Conservation (phyloP, 148 eudicot species). For the Amaranthus cruentus region DNA sequence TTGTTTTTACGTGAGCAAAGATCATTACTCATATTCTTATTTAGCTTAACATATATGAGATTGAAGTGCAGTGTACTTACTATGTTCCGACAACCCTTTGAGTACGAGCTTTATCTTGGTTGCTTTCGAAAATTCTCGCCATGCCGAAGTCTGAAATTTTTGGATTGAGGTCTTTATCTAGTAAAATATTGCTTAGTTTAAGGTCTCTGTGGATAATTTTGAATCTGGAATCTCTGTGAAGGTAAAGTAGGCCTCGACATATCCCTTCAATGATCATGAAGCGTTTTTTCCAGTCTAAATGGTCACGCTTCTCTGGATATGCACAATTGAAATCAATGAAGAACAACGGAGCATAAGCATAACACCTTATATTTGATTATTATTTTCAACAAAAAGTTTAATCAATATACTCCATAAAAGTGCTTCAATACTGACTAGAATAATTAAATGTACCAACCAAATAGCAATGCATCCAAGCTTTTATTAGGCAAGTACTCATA, state of each 20-base stretch:
- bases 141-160: conserved; percentile 46
- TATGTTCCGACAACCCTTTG: conserved; percentile 37
- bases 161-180: conserved; percentile 32
- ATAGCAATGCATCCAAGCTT: conserved; percentile 39
- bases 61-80: conserved; percentile 22
- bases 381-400: background rate
- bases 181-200: conserved; percentile 39
- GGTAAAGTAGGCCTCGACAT: conserved; percentile 42
- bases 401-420: background rate
- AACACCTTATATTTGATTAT: too few species aligned
- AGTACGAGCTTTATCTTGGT: conserved; percentile 31
- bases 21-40: too few species aligned
- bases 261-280: conserved; percentile 27
- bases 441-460: conserved; percentile 16
- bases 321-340: background rate
- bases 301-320: conserved; percentile 22
- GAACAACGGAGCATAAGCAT: too few species aligned
- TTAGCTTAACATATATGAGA: too few species aligned
- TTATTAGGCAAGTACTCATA: conserved; percentile 45
- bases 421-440: background rate
- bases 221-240: conserved; percentile 43
- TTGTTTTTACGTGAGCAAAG: too few species aligned
- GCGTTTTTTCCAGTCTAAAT: conserved; percentile 44
- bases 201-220: conserved; percentile 46
- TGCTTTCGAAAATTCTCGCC: conserved; percentile 34